phyloP scores from a whole-genome alignment of 345 rosid species.

The Citrus reticulata region DNA sequence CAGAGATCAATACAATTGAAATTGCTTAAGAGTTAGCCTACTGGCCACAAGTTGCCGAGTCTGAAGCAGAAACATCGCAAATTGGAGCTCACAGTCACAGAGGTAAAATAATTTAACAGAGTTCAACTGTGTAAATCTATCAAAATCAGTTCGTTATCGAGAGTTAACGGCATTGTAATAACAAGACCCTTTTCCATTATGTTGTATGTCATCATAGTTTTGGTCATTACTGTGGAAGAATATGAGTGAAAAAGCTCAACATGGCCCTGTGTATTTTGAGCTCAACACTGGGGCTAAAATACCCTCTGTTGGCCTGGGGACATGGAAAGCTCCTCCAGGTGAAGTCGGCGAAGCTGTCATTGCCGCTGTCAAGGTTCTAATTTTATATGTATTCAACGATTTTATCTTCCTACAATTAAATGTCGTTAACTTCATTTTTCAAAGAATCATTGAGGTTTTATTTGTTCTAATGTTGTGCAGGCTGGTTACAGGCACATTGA shows the following conservation, averaged over 20 bases:
- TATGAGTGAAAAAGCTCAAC: constrained; percentile 24
- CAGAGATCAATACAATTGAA: background rate
- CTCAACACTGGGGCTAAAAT: constrained; percentile 51
- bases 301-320: constrained; percentile 51
- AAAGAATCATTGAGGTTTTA: background rate
- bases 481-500: constrained; percentile 53
- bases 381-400: background rate
- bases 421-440: no score
- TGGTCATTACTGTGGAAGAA: constrained; percentile 1
- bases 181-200: background rate
- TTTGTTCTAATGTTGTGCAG: constrained; percentile 20
- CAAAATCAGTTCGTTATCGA: background rate
- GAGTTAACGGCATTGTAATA: background rate
- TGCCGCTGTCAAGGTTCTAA: constrained; percentile 41
- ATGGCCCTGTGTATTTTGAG: constrained; percentile 30
- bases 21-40: background rate
- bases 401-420: background rate
- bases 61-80: background rate
- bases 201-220: background rate
- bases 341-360: constrained; percentile 37
- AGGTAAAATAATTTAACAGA: background rate
- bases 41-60: background rate
- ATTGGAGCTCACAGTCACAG: background rate
- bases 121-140: no score
- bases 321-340: constrained; percentile 54